Evolutionary conservation across 2,329 filamentous ascomycete genomes (phyloP).

Genomic region (Fusarium lyarnte): DNA sequence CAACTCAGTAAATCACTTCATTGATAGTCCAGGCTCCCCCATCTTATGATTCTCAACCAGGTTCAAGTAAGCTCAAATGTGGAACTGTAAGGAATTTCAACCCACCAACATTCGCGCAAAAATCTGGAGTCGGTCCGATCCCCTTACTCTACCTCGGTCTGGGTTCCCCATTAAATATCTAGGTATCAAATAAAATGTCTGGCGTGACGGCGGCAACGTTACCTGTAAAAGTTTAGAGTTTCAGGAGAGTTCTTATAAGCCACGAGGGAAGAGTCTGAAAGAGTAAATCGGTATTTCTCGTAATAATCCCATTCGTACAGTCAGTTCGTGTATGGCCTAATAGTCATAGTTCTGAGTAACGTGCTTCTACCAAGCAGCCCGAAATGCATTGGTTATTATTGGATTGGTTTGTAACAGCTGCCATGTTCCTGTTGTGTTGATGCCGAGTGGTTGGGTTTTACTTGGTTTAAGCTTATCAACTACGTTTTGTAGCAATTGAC

Average conservation of each 20-base stretch:
- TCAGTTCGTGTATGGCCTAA: background rate
- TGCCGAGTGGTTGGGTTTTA: background rate
- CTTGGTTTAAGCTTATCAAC: slow-evolving; percentile 17
- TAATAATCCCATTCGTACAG: background rate
- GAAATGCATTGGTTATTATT: background rate
- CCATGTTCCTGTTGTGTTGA: background rate
- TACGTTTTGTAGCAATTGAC: background rate
- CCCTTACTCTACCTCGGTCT: slow-evolving; percentile 16
- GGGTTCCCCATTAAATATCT: background rate
- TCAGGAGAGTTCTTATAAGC: background rate
- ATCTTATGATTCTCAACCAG: slow-evolving; percentile 3
- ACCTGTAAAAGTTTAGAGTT: background rate
- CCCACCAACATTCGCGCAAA: slow-evolving; percentile 16
- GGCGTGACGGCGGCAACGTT: background rate
- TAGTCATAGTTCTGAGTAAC: background rate
- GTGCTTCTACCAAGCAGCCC: background rate
- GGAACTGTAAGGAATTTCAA: slow-evolving; percentile 27
- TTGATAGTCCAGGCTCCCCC: background rate
- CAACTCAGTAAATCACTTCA: background rate
- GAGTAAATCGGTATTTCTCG: background rate
- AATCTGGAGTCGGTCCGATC: slow-evolving; percentile 32
- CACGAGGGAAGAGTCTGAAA: background rate
- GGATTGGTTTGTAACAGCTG: background rate
- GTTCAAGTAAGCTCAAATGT: slow-evolving; percentile 25
- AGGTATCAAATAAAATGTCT: background rate